Evolutionary conservation across 192 early-diverging fungal species (phyloP), one percentile per base, ranked within the genome.

Genomic region (Gamsiella multidivaricata): DNA sequence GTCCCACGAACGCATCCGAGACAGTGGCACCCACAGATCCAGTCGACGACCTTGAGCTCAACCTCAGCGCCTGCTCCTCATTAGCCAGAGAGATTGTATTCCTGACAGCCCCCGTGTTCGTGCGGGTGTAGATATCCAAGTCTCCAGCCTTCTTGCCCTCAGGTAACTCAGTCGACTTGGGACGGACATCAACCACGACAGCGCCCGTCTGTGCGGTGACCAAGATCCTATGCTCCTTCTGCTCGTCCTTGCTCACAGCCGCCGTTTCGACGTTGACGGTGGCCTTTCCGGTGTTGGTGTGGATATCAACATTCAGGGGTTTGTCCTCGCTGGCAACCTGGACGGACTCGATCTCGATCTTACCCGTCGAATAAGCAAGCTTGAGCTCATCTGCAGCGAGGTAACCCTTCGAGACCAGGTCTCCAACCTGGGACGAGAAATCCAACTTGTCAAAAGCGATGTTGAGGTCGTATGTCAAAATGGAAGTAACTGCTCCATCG

Each of bases 1-100:
- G 58, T 1, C 73, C 73, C 39, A 58, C 31, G 33, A 62, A 76
- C 18, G 28, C 25, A 23, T 76, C 73, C 49, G 73, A 76, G 28
- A 76, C 23, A 6, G 28, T 0, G 2, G 53, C 42, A 12, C 18
- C 25, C 3, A 52, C 53, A 4, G 59, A 31, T 2, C 64, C 73
- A 3, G 73, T 68, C 22, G 22, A 42, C 25, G 55, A 20, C 14
- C 12, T 26, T 0, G 52, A 29, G 8, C 10, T 37, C 23, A 76
- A 29, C 7, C 11, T 14, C 23, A 76, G 32, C 4, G 10, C 41
- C 28, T 76, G 73, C 7, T 54, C 46, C 15, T 23, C 32, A 6
- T 34, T 17, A 4, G 63, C 59, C 15, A 76, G 65, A 22, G 23
- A 15, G 43, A 63, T 56, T 3, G 26, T 12, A 28, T 15, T 26